Evolutionary conservation across 2,329 filamentous ascomycete species (phyloP), one percentile per base, ranked within the genome.

Genomic region (Colletotrichum chrysophilum): DNA sequence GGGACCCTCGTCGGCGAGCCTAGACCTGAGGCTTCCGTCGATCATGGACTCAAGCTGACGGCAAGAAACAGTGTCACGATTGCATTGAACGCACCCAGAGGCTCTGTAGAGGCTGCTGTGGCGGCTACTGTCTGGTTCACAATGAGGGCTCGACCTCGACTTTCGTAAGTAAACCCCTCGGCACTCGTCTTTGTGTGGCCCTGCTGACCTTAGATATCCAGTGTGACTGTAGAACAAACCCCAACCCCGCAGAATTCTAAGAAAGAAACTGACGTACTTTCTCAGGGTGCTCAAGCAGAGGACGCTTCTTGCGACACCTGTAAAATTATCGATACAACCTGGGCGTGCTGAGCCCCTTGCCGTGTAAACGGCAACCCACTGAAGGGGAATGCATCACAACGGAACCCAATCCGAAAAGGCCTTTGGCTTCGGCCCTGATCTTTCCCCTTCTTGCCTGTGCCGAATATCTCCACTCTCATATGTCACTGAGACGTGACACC

Each of bases 61-160:
- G 30, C 36, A 69, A 52, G 14, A 55, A 56, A 4, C 78, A 96
- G 93, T 98, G 96, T 82, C 89, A 91, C 66, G 89, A 91, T 52
- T 98, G 96, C 85, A 95, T 95, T 80, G 86, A 90, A 30, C 85
- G 89, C 58, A 95, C 93, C 30, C 94, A 96, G 80, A 90, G 92
- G 61, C 89, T 87, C 38, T 98, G 96, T 83, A 89, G 87, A 76
- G 89, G 89, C 74, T 98, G 96, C 84, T 90, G 90, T 56, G 94
- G 94, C 70, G 94, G 94, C 68, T 98, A 97, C 83, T 98, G 96
- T 83, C 89, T 94, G 76, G 89, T 93, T 71, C 95, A 98, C 82
- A 96, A 97, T 79, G 94, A 96, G 78, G 94, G 95, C 18, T 96
- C 94, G 55, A 94, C 93, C 14, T 85, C 88, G n/a, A 92, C 89